A percentile compares a stretch with the other conserved stretches of the same genome.
Evolutionary conservation across 1,284 basidiomycete genomes (phyloP).

Genomic region (Puccinia horiana): DNA sequence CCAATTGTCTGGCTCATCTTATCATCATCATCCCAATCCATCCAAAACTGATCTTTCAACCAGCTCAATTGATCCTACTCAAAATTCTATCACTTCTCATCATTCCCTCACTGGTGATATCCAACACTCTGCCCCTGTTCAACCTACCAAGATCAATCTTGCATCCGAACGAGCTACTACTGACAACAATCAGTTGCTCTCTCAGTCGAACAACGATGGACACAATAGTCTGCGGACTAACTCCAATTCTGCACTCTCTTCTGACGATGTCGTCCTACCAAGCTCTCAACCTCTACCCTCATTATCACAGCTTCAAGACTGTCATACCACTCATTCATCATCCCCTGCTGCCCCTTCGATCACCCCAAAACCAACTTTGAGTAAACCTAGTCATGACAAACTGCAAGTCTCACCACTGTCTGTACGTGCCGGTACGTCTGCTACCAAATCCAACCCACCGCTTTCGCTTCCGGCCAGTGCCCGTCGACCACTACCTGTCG

Average conservation of each 20-base stretch:
- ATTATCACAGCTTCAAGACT: background rate
- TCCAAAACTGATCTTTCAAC: background rate
- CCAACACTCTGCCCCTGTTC: too few species aligned
- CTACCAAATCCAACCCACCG: slow-evolving; percentile 24
- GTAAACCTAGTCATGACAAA: background rate
- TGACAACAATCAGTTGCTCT: background rate
- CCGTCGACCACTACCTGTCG: slow-evolving; percentile 24
- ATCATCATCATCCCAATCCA: background rate
- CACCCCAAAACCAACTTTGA: too few species aligned
- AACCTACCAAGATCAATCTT: background rate
- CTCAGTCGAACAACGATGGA: background rate
- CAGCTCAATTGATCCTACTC: background rate
- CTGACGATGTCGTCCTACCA: slow-evolving; percentile 4
- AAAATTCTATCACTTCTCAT: background rate
- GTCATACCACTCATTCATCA: background rate
- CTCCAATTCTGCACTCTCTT: background rate
- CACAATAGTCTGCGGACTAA: background rate
- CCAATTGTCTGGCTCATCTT: background rate
- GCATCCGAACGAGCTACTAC: background rate
- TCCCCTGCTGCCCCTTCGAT: background rate
- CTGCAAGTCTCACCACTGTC: background rate
- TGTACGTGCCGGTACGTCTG: background rate
- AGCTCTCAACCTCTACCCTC: background rate
- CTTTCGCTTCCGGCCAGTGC: slow-evolving; percentile 32
- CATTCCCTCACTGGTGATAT: too few species aligned